These are phyloP conservation scores for Zea mays DNA, from an alignment of 176 grass and related monocot species.

Conservation along the genomic window DNA sequence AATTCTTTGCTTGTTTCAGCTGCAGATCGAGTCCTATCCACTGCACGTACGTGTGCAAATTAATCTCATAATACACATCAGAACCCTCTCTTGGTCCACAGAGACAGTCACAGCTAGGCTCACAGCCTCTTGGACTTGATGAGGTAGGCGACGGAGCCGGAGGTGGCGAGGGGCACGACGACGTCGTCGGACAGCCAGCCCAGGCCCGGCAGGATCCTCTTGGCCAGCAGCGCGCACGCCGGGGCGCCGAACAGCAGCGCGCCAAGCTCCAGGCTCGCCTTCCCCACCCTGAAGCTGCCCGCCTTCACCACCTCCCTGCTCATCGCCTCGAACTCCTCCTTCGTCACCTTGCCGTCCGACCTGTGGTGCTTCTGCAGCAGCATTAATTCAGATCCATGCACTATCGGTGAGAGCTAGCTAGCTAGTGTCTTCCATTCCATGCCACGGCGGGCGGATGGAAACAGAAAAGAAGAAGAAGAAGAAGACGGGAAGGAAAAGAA, in stretches of 20 bases:
- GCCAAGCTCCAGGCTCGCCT: slow-evolving; percentile 3
- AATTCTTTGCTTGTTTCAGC: no score
- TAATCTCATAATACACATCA: no score
- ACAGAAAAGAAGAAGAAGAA: no score
- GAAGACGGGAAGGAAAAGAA: no score
- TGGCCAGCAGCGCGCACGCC: slow-evolving; percentile 26
- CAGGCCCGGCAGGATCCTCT: slow-evolving; percentile 56
- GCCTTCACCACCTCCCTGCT: slow-evolving; percentile 24
- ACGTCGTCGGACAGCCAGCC: slow-evolving; percentile 58
- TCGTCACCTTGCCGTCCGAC: background rate
- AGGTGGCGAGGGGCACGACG: slow-evolving; percentile 53
- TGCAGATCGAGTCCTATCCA: no score
- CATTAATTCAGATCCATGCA: no score
- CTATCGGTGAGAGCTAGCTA: no score
- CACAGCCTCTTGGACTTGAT: slow-evolving; percentile 53
- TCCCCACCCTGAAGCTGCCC: slow-evolving; percentile 46
- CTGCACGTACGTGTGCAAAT: no score
- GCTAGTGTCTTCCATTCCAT: no score
- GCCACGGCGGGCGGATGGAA: no score
- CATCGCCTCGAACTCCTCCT: slow-evolving; percentile 43
- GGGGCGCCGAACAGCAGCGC: slow-evolving; percentile 51
- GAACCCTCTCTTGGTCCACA: no score
- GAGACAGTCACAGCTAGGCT: background rate
- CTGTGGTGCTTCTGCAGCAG: slow-evolving; percentile 29
- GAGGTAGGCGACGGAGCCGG: slow-evolving; percentile 44